phyloP scores from a whole-genome alignment of 768 basidiomycete species.

The Podaxis sp. region DNA sequence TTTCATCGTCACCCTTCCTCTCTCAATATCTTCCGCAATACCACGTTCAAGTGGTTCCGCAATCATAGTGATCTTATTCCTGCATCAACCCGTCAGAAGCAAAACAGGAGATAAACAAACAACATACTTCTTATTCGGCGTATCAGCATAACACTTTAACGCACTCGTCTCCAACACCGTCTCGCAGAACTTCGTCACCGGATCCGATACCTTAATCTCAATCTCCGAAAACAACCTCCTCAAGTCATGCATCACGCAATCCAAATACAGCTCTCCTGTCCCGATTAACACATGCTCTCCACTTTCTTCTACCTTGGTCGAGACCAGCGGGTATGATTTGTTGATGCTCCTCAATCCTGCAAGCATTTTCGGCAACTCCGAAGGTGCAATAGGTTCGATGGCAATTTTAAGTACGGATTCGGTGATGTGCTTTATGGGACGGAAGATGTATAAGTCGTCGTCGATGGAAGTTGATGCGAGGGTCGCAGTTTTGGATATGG shows the following conservation, averaged over 20 bases:
- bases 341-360: slow-evolving; percentile 95
- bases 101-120: background rate
- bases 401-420: slow-evolving; percentile 97
- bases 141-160: slow-evolving; percentile 97
- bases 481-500: slow-evolving; percentile 94
- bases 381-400: slow-evolving; percentile 96
- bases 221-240: slow-evolving; percentile 92
- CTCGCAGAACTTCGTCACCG: slow-evolving; percentile 97
- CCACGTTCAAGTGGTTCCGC: slow-evolving; percentile 96
- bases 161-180: slow-evolving; percentile 98
- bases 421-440: slow-evolving; percentile 94
- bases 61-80: slow-evolving; percentile 99
- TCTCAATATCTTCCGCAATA: slow-evolving; percentile 94
- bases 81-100: slow-evolving; percentile 25
- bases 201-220: slow-evolving; percentile 99
- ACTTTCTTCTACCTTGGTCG: slow-evolving; percentile 96
- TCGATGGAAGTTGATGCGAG: slow-evolving; percentile 66
- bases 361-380: slow-evolving; percentile 98
- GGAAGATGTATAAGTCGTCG: slow-evolving; percentile 93
- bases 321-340: slow-evolving; percentile 92
- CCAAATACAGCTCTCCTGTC: slow-evolving; percentile 95
- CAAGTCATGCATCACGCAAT: slow-evolving; percentile 95
- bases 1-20: slow-evolving; percentile 87
- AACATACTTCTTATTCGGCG: slow-evolving; percentile 95
- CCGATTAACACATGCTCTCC: slow-evolving; percentile 97